These are phyloP conservation scores for Colletotrichum incanum DNA, from an alignment of 2,329 filamentous ascomycete genomes.

Conservation along the genomic window DNA sequence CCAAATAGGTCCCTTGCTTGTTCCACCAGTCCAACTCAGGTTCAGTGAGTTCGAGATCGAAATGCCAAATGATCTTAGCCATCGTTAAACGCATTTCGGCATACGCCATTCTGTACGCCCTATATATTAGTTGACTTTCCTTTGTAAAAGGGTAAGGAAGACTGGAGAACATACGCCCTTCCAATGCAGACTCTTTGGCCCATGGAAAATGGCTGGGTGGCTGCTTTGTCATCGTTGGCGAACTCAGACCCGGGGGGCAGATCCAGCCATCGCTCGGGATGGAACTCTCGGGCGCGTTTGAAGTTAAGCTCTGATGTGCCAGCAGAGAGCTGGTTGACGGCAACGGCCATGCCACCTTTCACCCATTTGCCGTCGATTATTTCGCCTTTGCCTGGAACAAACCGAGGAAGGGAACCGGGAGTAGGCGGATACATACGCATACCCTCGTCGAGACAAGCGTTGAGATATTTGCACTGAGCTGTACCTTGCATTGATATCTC, in stretches of 20 bases:
- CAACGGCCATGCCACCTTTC: constrained; percentile 6
- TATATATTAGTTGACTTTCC: neutral
- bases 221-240: neutral
- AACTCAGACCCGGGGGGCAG: constrained; percentile 1
- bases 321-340: constrained; percentile 13
- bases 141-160: too few relatives aligned
- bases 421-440: constrained; percentile 20
- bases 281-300: neutral
- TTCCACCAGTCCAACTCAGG: constrained; percentile 55
- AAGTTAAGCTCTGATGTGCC: constrained; percentile 18
- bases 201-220: constrained; percentile 62
- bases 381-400: neutral
- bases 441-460: constrained; percentile 12
- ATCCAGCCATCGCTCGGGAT: constrained; percentile 22
- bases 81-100: constrained; percentile 65
- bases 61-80: constrained; percentile 61
- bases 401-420: constrained; percentile 7
- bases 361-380: constrained; percentile 13
- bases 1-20: constrained; percentile 1
- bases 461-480: constrained; percentile 8
- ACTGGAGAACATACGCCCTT: constrained; percentile 56
- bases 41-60: constrained; percentile 58
- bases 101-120: constrained; percentile 56
- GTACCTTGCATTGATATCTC: neutral
- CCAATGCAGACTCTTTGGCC: constrained; percentile 67